Conservation (phyloP, 1,284 basidiomycete genomes). For the Peniophora sp. region DNA sequence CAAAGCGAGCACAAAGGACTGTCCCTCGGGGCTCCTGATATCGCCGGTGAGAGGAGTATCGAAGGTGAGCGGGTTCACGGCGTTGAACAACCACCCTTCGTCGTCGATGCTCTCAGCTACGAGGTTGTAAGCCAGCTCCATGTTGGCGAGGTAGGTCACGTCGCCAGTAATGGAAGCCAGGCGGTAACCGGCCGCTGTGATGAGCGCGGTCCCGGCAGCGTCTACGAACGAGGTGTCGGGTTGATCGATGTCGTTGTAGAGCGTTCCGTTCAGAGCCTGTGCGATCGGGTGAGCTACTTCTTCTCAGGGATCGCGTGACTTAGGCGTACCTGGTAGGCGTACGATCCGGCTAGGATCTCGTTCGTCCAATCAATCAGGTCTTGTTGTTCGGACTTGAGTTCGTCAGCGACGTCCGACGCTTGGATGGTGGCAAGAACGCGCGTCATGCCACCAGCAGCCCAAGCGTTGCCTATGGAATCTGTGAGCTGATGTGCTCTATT, state of each 20-base stretch:
- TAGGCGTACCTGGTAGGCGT: slow-evolving; percentile 35
- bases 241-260: slow-evolving; percentile 45
- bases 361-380: slow-evolving; percentile 51
- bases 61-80: slow-evolving; percentile 59
- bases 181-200: slow-evolving; percentile 42
- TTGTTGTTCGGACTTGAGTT: slow-evolving; percentile 33
- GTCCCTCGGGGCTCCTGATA: slow-evolving; percentile 44
- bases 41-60: slow-evolving; percentile 30
- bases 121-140: slow-evolving; percentile 31
- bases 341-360: slow-evolving; percentile 46
- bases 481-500: background rate
- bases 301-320: background rate
- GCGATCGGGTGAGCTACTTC: background rate
- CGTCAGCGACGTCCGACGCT: slow-evolving; percentile 30
- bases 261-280: slow-evolving; percentile 30
- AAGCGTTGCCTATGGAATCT: slow-evolving; percentile 46
- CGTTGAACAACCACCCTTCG: slow-evolving; percentile 48
- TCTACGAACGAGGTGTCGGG: slow-evolving; percentile 36
- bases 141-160: slow-evolving; percentile 27
- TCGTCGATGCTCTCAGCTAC: slow-evolving; percentile 30
- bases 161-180: slow-evolving; percentile 24
- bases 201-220: slow-evolving; percentile 40
- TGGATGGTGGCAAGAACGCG: slow-evolving; percentile 51
- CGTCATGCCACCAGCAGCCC: slow-evolving; percentile 63
- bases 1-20: slow-evolving; percentile 62